Percentiles rank a stretch among this genome's conserved stretches.
These are phyloP conservation scores for Trichocladium antarcticum DNA, from an alignment of 495 filamentous ascomycete genomes.

Conservation along the genomic window DNA sequence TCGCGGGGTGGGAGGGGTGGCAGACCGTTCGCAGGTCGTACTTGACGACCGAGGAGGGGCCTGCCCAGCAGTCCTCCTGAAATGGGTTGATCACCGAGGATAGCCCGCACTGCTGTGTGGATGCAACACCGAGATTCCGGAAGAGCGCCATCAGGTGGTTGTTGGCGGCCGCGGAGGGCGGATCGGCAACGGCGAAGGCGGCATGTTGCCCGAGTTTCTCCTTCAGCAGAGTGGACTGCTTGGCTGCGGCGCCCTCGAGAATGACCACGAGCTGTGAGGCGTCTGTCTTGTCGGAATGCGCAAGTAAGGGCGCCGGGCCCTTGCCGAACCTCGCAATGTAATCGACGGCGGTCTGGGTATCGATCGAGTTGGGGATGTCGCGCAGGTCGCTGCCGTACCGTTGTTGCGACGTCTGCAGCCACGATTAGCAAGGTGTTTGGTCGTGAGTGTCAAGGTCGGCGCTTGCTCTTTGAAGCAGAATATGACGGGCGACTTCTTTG, in stretches of 20 bases:
- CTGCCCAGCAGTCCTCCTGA: slow-evolving; percentile 36
- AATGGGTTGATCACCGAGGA: slow-evolving; percentile 33
- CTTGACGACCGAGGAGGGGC: slow-evolving; percentile 32
- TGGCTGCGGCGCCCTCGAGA: slow-evolving; percentile 35
- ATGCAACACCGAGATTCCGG: slow-evolving; percentile 17
- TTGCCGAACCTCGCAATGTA: slow-evolving; percentile 35
- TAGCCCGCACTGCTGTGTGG: slow-evolving; percentile 27
- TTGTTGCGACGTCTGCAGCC: slow-evolving; percentile 30
- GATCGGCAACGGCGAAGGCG: slow-evolving; percentile 34
- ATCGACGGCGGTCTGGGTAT: slow-evolving; percentile 29
- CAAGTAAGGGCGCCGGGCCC: slow-evolving; percentile 32
- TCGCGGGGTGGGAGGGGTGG: no score
- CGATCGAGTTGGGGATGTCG: slow-evolving; percentile 30
- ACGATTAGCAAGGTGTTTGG: slow-evolving; percentile 24
- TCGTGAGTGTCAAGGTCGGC: no score
- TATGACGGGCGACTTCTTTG: slow-evolving; percentile 29
- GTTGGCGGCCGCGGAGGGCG: slow-evolving; percentile 30
- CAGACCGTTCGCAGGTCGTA: slow-evolving; percentile 34
- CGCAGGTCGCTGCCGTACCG: slow-evolving; percentile 28
- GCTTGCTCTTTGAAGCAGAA: slow-evolving; percentile 25
- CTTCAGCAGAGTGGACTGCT: slow-evolving; percentile 24
- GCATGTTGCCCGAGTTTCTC: slow-evolving; percentile 26
- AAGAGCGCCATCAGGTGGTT: slow-evolving; percentile 25
- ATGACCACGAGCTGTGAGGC: slow-evolving; percentile 41
- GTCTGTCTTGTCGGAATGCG: slow-evolving; percentile 17